These are phyloP conservation scores for Diaporthe sp. DNA, from an alignment of 2,329 filamentous ascomycete genomes.

Conservation along the genomic window DNA sequence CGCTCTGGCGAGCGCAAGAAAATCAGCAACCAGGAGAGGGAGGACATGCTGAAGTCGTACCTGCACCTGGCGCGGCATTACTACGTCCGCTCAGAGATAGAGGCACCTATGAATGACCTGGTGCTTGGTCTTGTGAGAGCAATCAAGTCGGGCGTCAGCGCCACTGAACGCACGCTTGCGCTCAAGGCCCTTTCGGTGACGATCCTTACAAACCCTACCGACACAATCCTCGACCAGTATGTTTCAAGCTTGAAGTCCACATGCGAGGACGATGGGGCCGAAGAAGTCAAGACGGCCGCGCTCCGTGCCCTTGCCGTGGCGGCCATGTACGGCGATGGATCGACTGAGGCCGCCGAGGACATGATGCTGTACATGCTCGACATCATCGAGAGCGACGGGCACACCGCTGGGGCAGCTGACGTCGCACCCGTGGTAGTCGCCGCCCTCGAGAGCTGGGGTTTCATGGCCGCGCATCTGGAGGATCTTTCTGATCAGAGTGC, in stretches of 20 bases:
- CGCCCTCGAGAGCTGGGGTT: slow-evolving; percentile 83
- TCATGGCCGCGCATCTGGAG: slow-evolving; percentile 82
- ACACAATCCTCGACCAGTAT: slow-evolving; percentile 75
- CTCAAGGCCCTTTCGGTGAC: slow-evolving; percentile 81
- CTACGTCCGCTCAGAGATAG: slow-evolving; percentile 74
- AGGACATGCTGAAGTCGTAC: slow-evolving; percentile 73
- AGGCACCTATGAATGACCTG: slow-evolving; percentile 71
- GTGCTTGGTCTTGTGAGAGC: slow-evolving; percentile 76
- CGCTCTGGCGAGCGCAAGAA: slow-evolving; percentile 75
- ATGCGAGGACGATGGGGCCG: slow-evolving; percentile 79
- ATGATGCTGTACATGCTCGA: slow-evolving; percentile 82
- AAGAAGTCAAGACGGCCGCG: slow-evolving; percentile 76
- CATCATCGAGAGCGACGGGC: slow-evolving; percentile 84
- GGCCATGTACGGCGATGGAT: slow-evolving; percentile 81
- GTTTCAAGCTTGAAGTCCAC: slow-evolving; percentile 70
- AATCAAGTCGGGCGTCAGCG: slow-evolving; percentile 76
- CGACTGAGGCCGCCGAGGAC: slow-evolving; percentile 76
- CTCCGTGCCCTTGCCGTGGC: slow-evolving; percentile 82
- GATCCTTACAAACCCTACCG: slow-evolving; percentile 74
- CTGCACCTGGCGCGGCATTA: slow-evolving; percentile 76
- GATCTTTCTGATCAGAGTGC: slow-evolving; percentile 80
- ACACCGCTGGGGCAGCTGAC: slow-evolving; percentile 78
- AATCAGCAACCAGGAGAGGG: slow-evolving; percentile 79
- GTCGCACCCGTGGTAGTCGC: slow-evolving; percentile 79
- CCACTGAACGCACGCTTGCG: slow-evolving; percentile 78